Conservation (phyloP, 305 asterid species). For the Solanum aculeatissimum region DNA sequence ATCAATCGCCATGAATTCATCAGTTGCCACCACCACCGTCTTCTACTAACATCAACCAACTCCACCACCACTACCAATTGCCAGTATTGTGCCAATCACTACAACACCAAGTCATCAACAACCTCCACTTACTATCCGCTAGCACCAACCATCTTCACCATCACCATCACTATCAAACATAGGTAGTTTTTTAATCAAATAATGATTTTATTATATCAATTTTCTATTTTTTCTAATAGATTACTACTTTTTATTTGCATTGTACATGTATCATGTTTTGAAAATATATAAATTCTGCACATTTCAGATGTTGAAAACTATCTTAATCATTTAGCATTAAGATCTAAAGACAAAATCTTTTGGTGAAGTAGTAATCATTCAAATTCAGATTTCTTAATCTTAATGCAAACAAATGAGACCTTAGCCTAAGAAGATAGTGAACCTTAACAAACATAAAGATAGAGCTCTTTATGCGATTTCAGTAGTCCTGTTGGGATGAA, state of each 20-base stretch:
- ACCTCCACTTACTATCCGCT: background rate
- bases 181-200: background rate
- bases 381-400: background rate
- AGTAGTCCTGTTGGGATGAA: background rate
- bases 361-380: background rate
- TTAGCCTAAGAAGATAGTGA: background rate
- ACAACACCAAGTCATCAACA: background rate
- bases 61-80: background rate
- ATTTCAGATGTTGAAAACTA: background rate
- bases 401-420: background rate
- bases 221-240: background rate
- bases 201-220: background rate
- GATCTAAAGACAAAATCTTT: background rate
- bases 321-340: background rate
- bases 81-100: background rate
- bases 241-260: background rate
- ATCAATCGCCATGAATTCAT: no score
- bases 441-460: background rate
- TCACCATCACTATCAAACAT: background rate
- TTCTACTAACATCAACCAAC: background rate
- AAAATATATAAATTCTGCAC: background rate
- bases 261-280: background rate
- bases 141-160: background rate
- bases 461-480: background rate
- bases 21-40: background rate